Percentiles rank a stretch among this genome's conserved stretches.
Conservation (phyloP, 805 yeast genomes). For the Saturnispora mendoncae region DNA sequence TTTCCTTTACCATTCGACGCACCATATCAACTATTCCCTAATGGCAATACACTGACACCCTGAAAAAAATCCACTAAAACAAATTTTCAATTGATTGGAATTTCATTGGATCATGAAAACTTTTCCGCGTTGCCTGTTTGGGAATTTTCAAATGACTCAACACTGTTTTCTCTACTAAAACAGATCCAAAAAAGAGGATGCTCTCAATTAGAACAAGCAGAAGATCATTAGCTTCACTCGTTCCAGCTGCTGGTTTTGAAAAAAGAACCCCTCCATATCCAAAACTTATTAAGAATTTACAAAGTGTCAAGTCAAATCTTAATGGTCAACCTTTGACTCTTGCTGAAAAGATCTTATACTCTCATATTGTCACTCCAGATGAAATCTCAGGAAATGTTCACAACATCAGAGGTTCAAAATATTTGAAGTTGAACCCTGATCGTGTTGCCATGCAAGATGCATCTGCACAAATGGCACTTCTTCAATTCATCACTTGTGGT, state of each 20-base stretch:
- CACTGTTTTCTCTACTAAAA: background rate
- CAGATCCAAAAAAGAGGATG: background rate
- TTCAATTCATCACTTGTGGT: conserved; percentile 95
- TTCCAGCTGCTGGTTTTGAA: conserved; percentile 48
- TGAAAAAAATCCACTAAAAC: too few species aligned
- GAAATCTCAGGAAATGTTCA: conserved; percentile 48
- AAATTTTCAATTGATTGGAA: too few species aligned
- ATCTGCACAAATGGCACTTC: conserved; percentile 95
- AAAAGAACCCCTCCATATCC: conserved; percentile 85
- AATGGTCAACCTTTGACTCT: conserved; percentile 65
- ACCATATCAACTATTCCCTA: too few species aligned
- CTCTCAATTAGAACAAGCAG: background rate
- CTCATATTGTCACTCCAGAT: conserved; percentile 90
- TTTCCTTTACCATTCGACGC: too few species aligned
- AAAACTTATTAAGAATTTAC: conserved; percentile 57
- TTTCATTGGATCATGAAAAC: background rate
- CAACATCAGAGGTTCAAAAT: conserved; percentile 71
- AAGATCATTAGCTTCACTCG: conserved; percentile 2
- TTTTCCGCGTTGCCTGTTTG: conserved; percentile 5
- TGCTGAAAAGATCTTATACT: conserved; percentile 92
- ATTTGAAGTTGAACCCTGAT: conserved; percentile 92
- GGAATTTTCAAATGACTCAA: conserved; percentile 5
- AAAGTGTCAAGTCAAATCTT: conserved; percentile 28
- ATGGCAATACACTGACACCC: too few species aligned
- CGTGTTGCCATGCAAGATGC: conserved; percentile 99